Base-by-base conservation (phyloP, 2,329 filamentous ascomycete genomes). In the Epichloe hybrida region DNA sequence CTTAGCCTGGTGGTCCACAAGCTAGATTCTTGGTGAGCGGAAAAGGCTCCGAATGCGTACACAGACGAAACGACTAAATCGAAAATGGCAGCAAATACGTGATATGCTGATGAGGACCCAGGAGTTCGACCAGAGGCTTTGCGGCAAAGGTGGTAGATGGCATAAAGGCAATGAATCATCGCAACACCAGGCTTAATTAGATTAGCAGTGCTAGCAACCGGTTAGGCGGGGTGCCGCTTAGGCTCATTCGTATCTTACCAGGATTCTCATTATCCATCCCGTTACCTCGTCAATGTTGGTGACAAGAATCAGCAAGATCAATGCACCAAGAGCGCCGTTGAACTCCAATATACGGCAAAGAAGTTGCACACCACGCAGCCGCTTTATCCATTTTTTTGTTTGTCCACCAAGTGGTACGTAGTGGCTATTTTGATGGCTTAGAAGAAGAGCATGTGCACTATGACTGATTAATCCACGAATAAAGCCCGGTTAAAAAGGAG, bases 31-130 rank as follows among this genome's bases (percentile, higher is more conserved):
- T 68, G 70, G 46, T 70, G 66, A 11, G 70, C 68, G 6, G 70
- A 66, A 44, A 77, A 62, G 3, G 70, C 72, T 6, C 75, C 75
- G 54, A 79, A 83, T 6, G 71, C 71, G 59, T 79, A 84, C 38
- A 83, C 67, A 8, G 76, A 72, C 27, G 77, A 57, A 43, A 77
- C 67, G 11, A 69, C 69, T 13, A 80, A 61, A 64, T 97, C 91
- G 41, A 85, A 77, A 42, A 88, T 69, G 11, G 79, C 74, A 3
- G 89, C 81, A 64, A 96, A 97, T 52, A 93, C 69, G 67, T 94
- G 88, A 67, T 97, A 97, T 56, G 88, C 91, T 13, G 88, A 83
- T 17, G 88, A 87, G 21, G 88, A 95, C 3, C 75, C 83, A 0
- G 91, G 83, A 0, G 89, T 81, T 48, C 89, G 81, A 43, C 75